phyloP scores from a whole-genome alignment of 116 monocot genomes.

The Posidonia oceanica region DNA sequence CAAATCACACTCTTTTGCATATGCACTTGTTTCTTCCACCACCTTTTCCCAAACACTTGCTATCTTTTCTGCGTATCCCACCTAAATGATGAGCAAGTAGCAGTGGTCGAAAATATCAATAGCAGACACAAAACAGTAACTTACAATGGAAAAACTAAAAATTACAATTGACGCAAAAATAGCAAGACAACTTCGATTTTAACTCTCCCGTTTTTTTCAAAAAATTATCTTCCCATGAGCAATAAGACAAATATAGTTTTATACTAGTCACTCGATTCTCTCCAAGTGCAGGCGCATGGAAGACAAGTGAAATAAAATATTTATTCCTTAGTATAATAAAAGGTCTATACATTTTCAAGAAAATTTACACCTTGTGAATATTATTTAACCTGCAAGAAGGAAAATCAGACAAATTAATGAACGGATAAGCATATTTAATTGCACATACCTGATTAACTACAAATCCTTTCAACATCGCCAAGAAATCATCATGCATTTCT shows the following conservation, averaged over 20 bases:
- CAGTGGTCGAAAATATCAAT: background rate
- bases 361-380: background rate
- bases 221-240: background rate
- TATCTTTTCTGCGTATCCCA: slow-evolving; percentile 68
- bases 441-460: slow-evolving; percentile 72
- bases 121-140: background rate
- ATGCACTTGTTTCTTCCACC: slow-evolving; percentile 64
- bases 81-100: slow-evolving; percentile 16
- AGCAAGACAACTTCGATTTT: too few species aligned
- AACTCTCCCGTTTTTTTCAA: too few species aligned
- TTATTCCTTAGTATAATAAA: background rate
- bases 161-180: too few species aligned
- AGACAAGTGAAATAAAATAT: background rate
- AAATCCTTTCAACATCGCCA: slow-evolving; percentile 88
- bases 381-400: background rate
- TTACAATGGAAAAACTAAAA: background rate
- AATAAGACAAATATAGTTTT: background rate
- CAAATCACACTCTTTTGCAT: slow-evolving; percentile 22
- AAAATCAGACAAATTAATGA: background rate
- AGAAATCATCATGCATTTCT: slow-evolving; percentile 76
- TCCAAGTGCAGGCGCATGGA: background rate
- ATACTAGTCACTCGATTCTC: background rate
- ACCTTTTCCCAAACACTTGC: slow-evolving; percentile 64
- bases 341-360: background rate
- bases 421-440: background rate